Base-by-base conservation (phyloP, 352 stramenopile genomes). In the Globisporangium nagaii region DNA sequence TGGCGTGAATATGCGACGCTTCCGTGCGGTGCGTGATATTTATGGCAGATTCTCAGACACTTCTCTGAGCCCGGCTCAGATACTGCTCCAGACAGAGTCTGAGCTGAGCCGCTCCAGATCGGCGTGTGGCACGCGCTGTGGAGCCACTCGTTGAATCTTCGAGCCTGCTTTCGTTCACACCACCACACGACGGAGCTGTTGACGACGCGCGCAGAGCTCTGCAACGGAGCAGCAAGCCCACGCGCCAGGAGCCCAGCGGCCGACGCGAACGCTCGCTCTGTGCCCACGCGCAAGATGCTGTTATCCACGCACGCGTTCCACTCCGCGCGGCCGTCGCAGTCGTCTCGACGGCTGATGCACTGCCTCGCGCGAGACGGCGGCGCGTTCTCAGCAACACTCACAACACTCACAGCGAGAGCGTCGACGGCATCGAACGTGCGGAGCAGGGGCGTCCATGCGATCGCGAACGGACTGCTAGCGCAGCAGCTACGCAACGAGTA, bases 281-380 rank as follows among this genome's bases (percentile, higher is more conserved):
- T 9, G 36, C 13, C n/a, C 36, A 3, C 22, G 1, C 37, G 31
- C 13, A 25, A 37, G n/a, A 70, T 73, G 65, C 54, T 68, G 53
- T 42, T 62, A n/a, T 64, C 53, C 17, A 40, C 61, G 19, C 65
- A 58, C 24, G 57, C 54, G 40, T 45, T 71, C 31, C 52, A 44
- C 19, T 31, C 25, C 10, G 43, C 45, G 39, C 48, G 20, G 11
- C 47, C 46, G 43, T 20, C 37, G 35, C 37, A 61, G 22, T 35
- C 48, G 32, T 58, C 53, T 19, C 22, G 20, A 5, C 41, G 51
- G 32, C 60, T 53, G 22, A 41, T 68, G 36, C 55, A 55, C 8
- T 15, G 50, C 0, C 20, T 56, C 22, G 24, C 54, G 28, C 40
- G 39, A 3, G 51, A 40, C 22, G 47, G 28, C 11, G 40, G 31